Evolutionary conservation across 345 rosid species (phyloP), one percentile per base, ranked within the genome.

Genomic region (Hibiscus syriacus): DNA sequence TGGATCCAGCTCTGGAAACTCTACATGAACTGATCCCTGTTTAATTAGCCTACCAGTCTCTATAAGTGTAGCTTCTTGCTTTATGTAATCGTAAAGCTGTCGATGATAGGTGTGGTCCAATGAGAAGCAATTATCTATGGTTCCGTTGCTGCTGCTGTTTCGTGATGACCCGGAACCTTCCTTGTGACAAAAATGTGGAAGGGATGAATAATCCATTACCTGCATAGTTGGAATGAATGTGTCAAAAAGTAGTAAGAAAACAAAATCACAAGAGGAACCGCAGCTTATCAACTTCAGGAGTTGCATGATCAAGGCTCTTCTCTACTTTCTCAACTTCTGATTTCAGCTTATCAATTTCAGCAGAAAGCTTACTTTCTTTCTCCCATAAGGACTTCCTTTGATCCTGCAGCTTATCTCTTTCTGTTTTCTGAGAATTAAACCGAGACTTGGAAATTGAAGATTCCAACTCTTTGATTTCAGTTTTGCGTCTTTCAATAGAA

Each of bases 141-240:
- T 74, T 69, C 82, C 82, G 23, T 77, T 76, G 65, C 71, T 80
- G n/a, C n/a, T n/a, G 14, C 81, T 73, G 63, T 69, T 74, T 46
- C 80, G 76, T 23, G 96, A 87, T 61, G 99, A 87, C 68, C 92
- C 89, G 13, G 95, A 84, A 19, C 89, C 84, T 80, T 89, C 89
- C 68, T 80, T 81, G 75, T 73, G 81, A 76, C 96, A 90, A 78
- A 95, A 95, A 84, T 89, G 98, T 45, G 99, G 99, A 57, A 95
- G 92, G 43, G 99, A 86, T 55, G 83, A 81, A 68, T 80, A 81
- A 74, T 90, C 98, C 92, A 95, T 95, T 75, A 90, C 70, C 99
- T 94, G 86, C 82, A 78, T 72, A 11, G 19, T 39, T 17, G 59
- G 54, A 16, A 49, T 5, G 66, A 79, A 70, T 43, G 58, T 6